Evolutionary conservation across 148 eudicot genomes (phyloP).

Genomic region (Rhododendron ovatum): DNA sequence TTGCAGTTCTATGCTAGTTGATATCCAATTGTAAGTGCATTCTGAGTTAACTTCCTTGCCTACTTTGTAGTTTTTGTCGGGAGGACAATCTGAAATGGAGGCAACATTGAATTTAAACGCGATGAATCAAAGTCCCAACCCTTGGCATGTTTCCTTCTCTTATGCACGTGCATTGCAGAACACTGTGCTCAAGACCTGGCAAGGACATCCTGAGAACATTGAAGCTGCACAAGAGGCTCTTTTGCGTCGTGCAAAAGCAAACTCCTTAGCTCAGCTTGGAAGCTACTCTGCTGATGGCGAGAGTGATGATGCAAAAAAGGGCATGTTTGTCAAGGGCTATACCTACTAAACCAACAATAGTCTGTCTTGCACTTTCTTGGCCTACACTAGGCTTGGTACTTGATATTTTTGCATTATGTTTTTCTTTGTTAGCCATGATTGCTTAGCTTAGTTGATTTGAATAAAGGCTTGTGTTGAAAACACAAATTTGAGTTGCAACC

Average conservation of each 20-base stretch:
- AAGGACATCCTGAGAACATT: conserved; percentile 76
- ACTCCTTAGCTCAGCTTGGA: conserved; percentile 91
- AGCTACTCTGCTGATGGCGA: conserved; percentile 79
- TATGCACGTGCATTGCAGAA: conserved; percentile 96
- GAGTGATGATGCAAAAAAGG: conserved; percentile 79
- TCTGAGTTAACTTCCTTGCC: neutral
- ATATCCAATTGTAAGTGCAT: neutral
- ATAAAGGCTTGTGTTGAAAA: conserved; percentile 1
- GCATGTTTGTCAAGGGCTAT: conserved; percentile 96
- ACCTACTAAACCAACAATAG: conserved; percentile 44
- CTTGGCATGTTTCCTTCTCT: conserved; percentile 97
- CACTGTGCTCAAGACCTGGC: conserved; percentile 88
- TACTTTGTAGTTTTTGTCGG: conserved; percentile 73
- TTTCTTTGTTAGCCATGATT: conserved; percentile 7
- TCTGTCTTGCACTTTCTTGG: neutral
- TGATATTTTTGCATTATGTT: neutral
- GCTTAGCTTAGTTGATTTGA: neutral
- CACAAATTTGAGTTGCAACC: neutral
- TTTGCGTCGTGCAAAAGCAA: conserved; percentile 82
- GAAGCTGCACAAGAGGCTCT: conserved; percentile 81
- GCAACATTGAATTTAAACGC: conserved; percentile 88
- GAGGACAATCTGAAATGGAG: conserved; percentile 92
- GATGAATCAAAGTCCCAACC: conserved; percentile 96
- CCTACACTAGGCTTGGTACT: neutral
- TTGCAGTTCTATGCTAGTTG: neutral